phyloP scores from a whole-genome alignment of 352 stramenopile species.

The Phytophthora uliginosa region DNA sequence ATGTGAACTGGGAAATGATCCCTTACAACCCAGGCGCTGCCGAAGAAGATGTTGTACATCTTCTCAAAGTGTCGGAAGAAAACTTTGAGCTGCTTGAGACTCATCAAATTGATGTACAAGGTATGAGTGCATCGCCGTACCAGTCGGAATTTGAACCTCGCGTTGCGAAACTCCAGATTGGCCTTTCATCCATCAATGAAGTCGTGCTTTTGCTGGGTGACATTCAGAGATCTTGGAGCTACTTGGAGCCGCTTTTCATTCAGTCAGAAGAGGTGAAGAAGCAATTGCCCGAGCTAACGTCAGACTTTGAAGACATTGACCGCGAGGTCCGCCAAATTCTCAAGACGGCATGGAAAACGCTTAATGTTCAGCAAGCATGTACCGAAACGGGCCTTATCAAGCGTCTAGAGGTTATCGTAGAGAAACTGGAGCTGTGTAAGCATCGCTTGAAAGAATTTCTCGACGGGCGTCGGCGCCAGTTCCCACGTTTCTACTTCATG shows the following conservation, averaged over 20 bases:
- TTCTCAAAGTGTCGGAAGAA: conserved; percentile 95
- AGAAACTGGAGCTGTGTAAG: conserved; percentile 96
- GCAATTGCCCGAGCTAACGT: conserved; percentile 94
- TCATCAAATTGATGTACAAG: conserved; percentile 97
- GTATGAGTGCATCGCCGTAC: conserved; percentile 97
- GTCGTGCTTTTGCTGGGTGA: conserved; percentile 95
- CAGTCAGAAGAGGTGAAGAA: conserved; percentile 97
- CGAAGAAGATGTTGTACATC: conserved; percentile 89
- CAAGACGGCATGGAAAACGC: conserved; percentile 84
- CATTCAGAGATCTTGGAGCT: conserved; percentile 97
- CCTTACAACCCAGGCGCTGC: conserved; percentile 86
- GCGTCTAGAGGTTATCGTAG: conserved; percentile 92
- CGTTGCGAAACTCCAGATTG: conserved; percentile 90
- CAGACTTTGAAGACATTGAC: conserved; percentile 96
- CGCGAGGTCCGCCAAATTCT: conserved; percentile 93
- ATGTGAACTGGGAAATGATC: conserved; percentile 96
- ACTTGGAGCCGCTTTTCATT: conserved; percentile 97
- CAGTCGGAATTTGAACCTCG: conserved; percentile 96
- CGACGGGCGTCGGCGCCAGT: conserved; percentile 94
- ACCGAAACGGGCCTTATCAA: conserved; percentile 91
- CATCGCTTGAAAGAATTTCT: conserved; percentile 97
- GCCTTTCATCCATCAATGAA: conserved; percentile 92
- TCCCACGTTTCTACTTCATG: conserved; percentile 96
- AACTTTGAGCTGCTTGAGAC: conserved; percentile 98
- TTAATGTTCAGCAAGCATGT: conserved; percentile 93